Conservation (phyloP, 1,284 basidiomycete genomes). For the Malassezia yamatoensis region DNA sequence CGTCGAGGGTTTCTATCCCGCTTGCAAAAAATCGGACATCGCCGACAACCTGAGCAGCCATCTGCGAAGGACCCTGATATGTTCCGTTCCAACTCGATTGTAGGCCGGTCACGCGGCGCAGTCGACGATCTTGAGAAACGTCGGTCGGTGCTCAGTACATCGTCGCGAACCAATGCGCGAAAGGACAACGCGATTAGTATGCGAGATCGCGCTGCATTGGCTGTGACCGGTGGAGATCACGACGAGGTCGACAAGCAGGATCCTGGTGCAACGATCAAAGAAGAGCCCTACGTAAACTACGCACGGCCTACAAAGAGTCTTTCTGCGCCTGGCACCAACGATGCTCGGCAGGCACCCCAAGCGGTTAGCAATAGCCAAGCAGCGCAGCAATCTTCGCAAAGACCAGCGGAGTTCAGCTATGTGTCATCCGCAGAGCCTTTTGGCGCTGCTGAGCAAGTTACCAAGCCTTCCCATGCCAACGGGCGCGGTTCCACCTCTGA, state of each 20-base stretch:
- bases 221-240: neutral
- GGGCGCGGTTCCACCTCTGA: neutral
- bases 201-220: slow-evolving; percentile 4
- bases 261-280: neutral
- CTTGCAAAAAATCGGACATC: neutral
- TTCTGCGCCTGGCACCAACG: neutral
- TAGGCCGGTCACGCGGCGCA: neutral
- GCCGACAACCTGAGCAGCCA: neutral
- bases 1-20: slow-evolving; percentile 1
- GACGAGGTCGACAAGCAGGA: neutral
- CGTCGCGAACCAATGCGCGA: neutral
- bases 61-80: neutral
- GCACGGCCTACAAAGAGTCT: neutral
- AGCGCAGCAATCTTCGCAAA: no score
- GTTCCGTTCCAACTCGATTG: slow-evolving; percentile 4
- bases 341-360: neutral
- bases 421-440: neutral
- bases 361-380: neutral
- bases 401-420: neutral
- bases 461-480: no score
- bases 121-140: neutral
- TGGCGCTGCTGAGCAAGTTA: neutral
- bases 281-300: neutral
- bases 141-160: neutral
- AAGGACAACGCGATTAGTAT: slow-evolving; percentile 6